Base-by-base conservation (phyloP, 345 rosid genomes). In the Syzygium aqueum region DNA sequence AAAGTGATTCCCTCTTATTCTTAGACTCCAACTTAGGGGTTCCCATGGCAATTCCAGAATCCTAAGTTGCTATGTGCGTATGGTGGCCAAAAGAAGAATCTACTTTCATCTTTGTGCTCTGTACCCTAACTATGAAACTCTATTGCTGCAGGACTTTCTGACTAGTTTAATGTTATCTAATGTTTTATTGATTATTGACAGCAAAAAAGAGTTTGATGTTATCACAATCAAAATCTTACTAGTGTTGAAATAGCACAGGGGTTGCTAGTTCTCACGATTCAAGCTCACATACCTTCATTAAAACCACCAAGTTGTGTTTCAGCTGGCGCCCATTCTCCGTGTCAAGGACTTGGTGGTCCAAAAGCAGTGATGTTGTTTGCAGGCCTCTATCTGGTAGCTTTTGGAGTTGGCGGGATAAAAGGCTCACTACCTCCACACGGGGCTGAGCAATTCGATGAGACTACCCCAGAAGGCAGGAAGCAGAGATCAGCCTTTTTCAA, bases 371-470 rank as follows among this genome's bases (percentile, higher is more conserved):
- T 97, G 94, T 87, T 97, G 61, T 97, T 94, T 84, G 88, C 88
- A 37, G 98, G 98, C 88, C 94, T 97, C 17, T 97, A 95, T 90
- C 90, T 96, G 87, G 97, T 94, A 63, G 98, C 98, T 37, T 93
- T 96, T 15, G 98, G 99, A 80, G 98, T 95, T 43, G 98, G 99
- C 82, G 99, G 98, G 57, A 95, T 96, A 87, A 97, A 96, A 92
- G 99, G 99, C 49, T 96, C 99, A 37, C 95, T 97, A 86, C 96
- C 95, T 12, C 93, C 96, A n/a, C 98, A 96, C 40, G 99, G 99
- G 51, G 98, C 99, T 2, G 99, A 96, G 91, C 99, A 97, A 87
- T 95, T 96, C 83, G 98, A 96, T 88, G 98, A 96, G 88, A 92
- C 87, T 84, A 94, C 95, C 28, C 87, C 90, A 30, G 92, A 67